Percentiles rank a stretch among this genome's conserved stretches.
Evolutionary conservation across 768 basidiomycete species (phyloP).

Genomic region (Filobasidium wieringae): DNA sequence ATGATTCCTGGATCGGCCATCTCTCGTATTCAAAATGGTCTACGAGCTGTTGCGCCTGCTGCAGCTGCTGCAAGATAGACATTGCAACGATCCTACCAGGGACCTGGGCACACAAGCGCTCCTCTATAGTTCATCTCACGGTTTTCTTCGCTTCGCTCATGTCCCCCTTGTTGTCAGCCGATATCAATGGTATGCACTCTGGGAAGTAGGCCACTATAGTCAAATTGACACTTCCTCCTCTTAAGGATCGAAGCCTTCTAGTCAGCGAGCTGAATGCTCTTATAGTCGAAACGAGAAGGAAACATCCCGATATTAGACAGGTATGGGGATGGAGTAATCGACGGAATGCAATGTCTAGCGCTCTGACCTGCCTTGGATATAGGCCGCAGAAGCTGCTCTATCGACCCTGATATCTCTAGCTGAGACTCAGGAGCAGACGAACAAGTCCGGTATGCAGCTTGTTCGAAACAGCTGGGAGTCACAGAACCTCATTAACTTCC

Average conservation of each 20-base stretch:
- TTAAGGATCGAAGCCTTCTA: constrained; percentile 36
- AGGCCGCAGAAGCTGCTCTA: background rate
- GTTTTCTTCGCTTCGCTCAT: too few relatives aligned
- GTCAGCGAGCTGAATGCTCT: constrained; percentile 49
- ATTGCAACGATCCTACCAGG: too few relatives aligned
- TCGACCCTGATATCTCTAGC: background rate
- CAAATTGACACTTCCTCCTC: too few relatives aligned
- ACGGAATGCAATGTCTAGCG: background rate
- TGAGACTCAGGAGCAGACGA: constrained; percentile 22
- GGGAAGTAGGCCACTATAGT: too few relatives aligned
- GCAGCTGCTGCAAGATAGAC: too few relatives aligned
- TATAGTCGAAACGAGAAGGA: constrained; percentile 74
- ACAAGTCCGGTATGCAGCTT: constrained; percentile 27
- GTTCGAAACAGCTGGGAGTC: constrained; percentile 12
- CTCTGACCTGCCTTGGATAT: background rate
- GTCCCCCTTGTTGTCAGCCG: too few relatives aligned
- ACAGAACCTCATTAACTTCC: background rate
- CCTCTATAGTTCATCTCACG: too few relatives aligned
- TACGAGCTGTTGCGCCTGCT: too few relatives aligned
- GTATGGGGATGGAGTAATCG: constrained; percentile 39
- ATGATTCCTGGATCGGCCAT: too few relatives aligned
- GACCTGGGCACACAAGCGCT: too few relatives aligned
- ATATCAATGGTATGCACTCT: too few relatives aligned
- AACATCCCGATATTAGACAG: constrained; percentile 88
- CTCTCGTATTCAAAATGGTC: too few relatives aligned